phyloP scores from a whole-genome alignment of 169 alveolate species.

The Theileria sp. region DNA sequence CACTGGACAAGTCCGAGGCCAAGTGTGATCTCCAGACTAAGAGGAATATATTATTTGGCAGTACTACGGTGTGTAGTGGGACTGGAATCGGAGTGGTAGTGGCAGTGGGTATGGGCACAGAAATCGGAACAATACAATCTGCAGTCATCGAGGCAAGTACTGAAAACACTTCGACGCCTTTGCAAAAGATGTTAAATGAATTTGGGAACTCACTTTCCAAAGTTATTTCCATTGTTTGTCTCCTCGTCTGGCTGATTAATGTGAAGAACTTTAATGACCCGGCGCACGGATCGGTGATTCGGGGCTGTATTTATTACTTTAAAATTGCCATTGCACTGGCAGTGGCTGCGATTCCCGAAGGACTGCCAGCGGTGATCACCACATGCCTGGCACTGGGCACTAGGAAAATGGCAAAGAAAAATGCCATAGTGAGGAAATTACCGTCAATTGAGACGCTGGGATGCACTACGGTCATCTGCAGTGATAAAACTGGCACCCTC shows the following conservation, averaged over 20 bases:
- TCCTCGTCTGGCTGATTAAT: slow-evolving; percentile 95
- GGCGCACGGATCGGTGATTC: slow-evolving; percentile 90
- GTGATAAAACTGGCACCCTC: slow-evolving; percentile 99
- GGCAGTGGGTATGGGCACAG: slow-evolving; percentile 97
- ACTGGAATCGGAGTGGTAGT: slow-evolving; percentile 91
- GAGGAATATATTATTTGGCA: slow-evolving; percentile 89
- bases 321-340: slow-evolving; percentile 98
- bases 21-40: slow-evolving; percentile 82
- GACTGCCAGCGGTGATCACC: slow-evolving; percentile 99
- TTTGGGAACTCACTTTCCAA: slow-evolving; percentile 92
- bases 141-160: slow-evolving; percentile 93
- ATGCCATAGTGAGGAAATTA: slow-evolving; percentile 94
- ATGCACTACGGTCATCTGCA: slow-evolving; percentile 97
- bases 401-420: slow-evolving; percentile 93
- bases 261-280: slow-evolving; percentile 93
- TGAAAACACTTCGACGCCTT: slow-evolving; percentile 93
- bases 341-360: slow-evolving; percentile 99
- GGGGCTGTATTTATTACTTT: slow-evolving; percentile 95
- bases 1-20: slow-evolving; percentile 62
- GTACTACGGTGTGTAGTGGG: slow-evolving; percentile 93
- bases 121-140: slow-evolving; percentile 94
- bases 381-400: slow-evolving; percentile 98
- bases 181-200: slow-evolving; percentile 93
- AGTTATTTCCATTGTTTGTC: slow-evolving; percentile 87
- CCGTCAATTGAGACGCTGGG: slow-evolving; percentile 98